Base-by-base conservation (phyloP, 1,284 basidiomycete genomes). In the Xanthoconium separans region DNA sequence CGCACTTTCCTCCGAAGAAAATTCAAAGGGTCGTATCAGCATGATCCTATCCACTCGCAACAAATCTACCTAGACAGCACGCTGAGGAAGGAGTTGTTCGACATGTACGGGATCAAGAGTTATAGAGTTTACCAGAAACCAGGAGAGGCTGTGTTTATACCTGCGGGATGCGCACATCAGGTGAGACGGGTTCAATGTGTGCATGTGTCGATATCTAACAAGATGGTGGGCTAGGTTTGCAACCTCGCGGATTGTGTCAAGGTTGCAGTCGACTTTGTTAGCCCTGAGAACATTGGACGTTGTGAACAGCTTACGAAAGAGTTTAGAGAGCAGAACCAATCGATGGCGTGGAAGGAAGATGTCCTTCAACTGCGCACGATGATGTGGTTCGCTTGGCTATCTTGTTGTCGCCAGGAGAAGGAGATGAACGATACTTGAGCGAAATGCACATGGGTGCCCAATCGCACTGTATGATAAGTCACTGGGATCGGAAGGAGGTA, bases 201-300 rank as follows among this genome's bases (percentile, higher is more conserved):
- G 22, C 36, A 15, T 27, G 31, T 56, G 33, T 51, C 8, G 44
- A 2, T 11, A 33, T 56, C 3, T 34, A 52, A 12, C 49, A 53
- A 18, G 33, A 43, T 6, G 53, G 41, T 18, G 22, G 37, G 29
- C 13, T 50, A 91, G 83, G 90, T 92, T 8, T 84, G 85, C 65
- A 95, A 95, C 65, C 74, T 95, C 33, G 80, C 92, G 12, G 93
- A 97, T 70, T 96, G 92, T 69, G 88, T 98, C 76, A 98, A 98
- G 75, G 91, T 97, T 45, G 95, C 95, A n/a, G 81, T 91, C 60
- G 95, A 98, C 74, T 98, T 95, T 73, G 93, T 98, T 59, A 93
- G 89, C 73, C 89, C 93, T 15, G 91, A 98, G 74, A 97, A 96
- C 66, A 86, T 97, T 36, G 78, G 77, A 50, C 81, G 91, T 22